These are phyloP conservation scores for Physocladia obscura DNA, from an alignment of 192 early-diverging fungal species.

Conservation along the genomic window DNA sequence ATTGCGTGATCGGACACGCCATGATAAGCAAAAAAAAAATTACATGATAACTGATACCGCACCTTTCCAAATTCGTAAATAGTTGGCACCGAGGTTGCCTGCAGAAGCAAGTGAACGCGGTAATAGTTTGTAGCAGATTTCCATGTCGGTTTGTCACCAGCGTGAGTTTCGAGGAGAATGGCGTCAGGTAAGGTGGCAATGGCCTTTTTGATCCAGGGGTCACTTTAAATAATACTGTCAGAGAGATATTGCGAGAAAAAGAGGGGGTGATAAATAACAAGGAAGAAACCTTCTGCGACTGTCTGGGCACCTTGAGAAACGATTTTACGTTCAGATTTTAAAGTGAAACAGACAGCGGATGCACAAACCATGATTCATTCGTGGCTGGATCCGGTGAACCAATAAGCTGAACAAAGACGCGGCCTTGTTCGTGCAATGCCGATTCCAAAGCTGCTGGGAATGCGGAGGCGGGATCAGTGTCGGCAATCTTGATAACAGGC, in stretches of 20 bases:
- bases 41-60: neutral
- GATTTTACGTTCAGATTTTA: too few species aligned
- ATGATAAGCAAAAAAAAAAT: neutral
- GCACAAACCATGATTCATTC: too few species aligned
- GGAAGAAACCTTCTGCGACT: neutral
- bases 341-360: too few species aligned
- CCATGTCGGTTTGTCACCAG: constrained; percentile 25
- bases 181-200: neutral
- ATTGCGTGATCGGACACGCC: too few species aligned
- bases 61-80: constrained; percentile 30
- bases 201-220: constrained; percentile 13
- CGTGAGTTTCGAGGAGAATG: constrained; percentile 10
- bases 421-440: too few species aligned
- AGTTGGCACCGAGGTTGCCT: constrained; percentile 21
- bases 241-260: neutral
- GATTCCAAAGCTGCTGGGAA: too few species aligned
- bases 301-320: neutral
- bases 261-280: neutral
- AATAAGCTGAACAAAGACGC: too few species aligned
- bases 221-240: constrained; percentile 2
- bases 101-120: constrained; percentile 16
- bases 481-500: too few species aligned
- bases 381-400: too few species aligned
- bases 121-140: constrained; percentile 13
- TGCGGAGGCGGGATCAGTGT: too few species aligned